Percentiles rank a stretch among this genome's conserved stretches.
Evolutionary conservation across 768 basidiomycete species (phyloP).

Genomic region (Leccinum barrowsii): DNA sequence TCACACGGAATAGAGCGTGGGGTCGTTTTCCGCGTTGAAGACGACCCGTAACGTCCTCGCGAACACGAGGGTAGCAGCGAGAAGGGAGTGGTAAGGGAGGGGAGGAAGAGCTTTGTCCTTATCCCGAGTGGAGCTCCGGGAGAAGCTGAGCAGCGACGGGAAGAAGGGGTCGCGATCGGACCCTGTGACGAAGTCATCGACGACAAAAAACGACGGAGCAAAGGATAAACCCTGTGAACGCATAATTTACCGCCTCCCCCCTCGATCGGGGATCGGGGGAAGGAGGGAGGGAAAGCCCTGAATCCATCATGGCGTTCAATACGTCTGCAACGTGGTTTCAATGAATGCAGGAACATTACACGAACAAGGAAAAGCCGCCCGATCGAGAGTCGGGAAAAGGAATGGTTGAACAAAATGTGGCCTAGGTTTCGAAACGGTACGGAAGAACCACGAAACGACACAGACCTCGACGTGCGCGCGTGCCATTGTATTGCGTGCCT

Average conservation of each 20-base stretch:
- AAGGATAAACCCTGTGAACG: not conserved
- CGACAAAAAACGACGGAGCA: not conserved
- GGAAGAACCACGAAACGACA: not conserved
- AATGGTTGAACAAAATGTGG: not conserved
- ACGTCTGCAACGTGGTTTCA: not conserved
- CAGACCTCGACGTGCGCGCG: not conserved
- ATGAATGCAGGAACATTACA: not conserved
- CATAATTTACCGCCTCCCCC: not conserved
- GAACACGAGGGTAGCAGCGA: not conserved
- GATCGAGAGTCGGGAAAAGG: not conserved
- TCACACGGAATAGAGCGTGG: not conserved
- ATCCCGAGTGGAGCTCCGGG: not conserved
- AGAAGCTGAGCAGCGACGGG: not conserved
- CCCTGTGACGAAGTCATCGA: not conserved
- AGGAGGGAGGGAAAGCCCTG: not conserved
- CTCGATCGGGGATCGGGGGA: not conserved
- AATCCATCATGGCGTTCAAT: not conserved
- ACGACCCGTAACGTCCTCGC: not conserved
- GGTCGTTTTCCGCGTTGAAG: not conserved
- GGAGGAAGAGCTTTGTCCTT: not conserved
- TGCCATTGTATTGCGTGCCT: not conserved
- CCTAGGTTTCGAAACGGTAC: not conserved
- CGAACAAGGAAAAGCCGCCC: not conserved
- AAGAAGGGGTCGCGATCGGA: not conserved
- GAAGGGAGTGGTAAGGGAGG: not conserved